Conservation (phyloP, 1,284 basidiomycete genomes). For the Heterobasidion parviporum region DNA sequence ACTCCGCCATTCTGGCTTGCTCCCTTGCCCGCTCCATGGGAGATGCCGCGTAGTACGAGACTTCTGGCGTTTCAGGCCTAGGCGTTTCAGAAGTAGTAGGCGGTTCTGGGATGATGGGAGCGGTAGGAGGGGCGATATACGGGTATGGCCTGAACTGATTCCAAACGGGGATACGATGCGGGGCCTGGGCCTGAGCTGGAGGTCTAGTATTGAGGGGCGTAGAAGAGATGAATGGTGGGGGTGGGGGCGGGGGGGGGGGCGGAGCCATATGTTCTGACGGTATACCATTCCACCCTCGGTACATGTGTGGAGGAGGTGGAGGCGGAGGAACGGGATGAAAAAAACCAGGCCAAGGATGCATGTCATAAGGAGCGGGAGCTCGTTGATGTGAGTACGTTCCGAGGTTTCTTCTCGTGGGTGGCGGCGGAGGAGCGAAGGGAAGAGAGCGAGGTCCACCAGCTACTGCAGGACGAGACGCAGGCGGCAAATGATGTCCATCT, state of each 20-base stretch:
- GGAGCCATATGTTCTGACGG: background rate
- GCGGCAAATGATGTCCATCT: background rate
- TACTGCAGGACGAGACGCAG: too few relatives aligned
- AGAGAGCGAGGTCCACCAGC: too few relatives aligned
- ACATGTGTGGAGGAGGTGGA: background rate
- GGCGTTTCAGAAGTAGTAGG: background rate
- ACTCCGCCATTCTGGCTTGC: conserved; percentile 1
- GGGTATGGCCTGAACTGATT: conserved; percentile 11
- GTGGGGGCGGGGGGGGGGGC: conserved; percentile 14
- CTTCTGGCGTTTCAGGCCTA: conserved; percentile 8
- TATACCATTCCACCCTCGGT: too few relatives aligned
- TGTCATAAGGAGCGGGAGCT: background rate
- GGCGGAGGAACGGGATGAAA: conserved; percentile 6
- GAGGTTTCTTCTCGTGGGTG: too few relatives aligned
- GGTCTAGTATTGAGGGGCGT: conserved; percentile 8
- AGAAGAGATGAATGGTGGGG: background rate
- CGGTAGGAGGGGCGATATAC: conserved; percentile 3
- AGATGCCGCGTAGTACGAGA: conserved; percentile 17
- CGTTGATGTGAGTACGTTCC: too few relatives aligned
- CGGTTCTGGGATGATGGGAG: conserved; percentile 9
- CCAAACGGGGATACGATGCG: conserved; percentile 7
- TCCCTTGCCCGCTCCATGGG: conserved; percentile 15
- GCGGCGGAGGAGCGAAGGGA: too few relatives aligned
- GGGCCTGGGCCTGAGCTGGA: conserved; percentile 7
- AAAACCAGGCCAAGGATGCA: background rate